Evolutionary conservation across 2,329 filamentous ascomycete genomes (phyloP), one percentile per base, ranked within the genome.

Genomic region (Pyrenochaeta sp.): DNA sequence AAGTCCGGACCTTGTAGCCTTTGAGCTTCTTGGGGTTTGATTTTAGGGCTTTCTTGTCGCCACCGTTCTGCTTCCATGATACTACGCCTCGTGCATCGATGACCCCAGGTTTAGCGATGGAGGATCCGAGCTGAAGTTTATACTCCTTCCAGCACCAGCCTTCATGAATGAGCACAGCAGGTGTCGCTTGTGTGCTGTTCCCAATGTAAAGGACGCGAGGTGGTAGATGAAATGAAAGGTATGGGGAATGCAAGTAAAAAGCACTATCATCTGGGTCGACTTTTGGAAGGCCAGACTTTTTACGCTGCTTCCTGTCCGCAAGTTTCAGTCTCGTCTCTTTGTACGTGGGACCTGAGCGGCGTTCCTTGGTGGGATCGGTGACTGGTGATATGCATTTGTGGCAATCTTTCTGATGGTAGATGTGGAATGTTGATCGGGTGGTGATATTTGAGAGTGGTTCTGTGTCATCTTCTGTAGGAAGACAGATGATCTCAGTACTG

Each of bases 1-100:
- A 67, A 1, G 43, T 61, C 2, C 61, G 41, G 3, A 69, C 62
- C 35, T 53, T 60, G 38, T 69, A 69, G 2, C 66, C 67, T 35
- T 63, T 63, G 3, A 63, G 41, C 14, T 31, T 39, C 4, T 20
- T 36, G 3, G 49, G 44, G 13, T 53, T 47, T 5, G 7, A 22
- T 22, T 58, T 54, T 1, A 49, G 44, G 0, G 26, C 40, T 6
- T 51, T 36, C 13, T 41, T 47, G 15, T 53, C 38, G 6, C 43
- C 54, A 8, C 53, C 57, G 22, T 65, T 54, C 41, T 60, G 51
- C 6, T 36, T 35, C 55, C 51, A 61, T 31, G 39, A 24, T 4
- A 71, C 62, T 0, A 67, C 58, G 3, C 67, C 66, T 7, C 65
- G 52, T 1, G 60, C 59, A 18, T 69, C 65, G 6, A 71, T 31